Conservation (phyloP, 768 basidiomycete genomes). For the Lyophyllum semitale region DNA sequence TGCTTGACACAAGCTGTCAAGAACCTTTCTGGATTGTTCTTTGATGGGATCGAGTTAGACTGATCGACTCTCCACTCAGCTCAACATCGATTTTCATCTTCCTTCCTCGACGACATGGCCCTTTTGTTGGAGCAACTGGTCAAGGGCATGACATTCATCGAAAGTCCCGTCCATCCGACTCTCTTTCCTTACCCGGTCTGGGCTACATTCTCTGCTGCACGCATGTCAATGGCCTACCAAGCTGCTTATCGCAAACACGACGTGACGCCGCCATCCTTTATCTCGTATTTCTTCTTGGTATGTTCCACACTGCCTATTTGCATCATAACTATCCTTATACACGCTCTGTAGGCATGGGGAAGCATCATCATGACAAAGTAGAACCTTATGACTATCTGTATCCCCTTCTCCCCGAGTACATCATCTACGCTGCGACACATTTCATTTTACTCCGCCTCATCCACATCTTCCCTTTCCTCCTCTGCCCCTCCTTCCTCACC, state of each 20-base stretch:
- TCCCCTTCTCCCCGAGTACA: conserved; percentile 46
- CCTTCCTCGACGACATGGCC: not conserved
- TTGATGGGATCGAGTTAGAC: too few relatives aligned
- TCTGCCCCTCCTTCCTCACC: conserved; percentile 22
- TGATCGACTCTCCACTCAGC: too few relatives aligned
- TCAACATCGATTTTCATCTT: too few relatives aligned
- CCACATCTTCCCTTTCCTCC: conserved; percentile 28
- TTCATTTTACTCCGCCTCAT: conserved; percentile 43
- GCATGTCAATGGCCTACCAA: conserved; percentile 46
- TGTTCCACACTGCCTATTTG: conserved; percentile 4
- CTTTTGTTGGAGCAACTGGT: not conserved
- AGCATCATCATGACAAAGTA: conserved; percentile 43
- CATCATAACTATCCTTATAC: not conserved
- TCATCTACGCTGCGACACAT: conserved; percentile 51
- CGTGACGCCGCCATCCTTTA: conserved; percentile 46
- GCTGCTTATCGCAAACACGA: conserved; percentile 29
- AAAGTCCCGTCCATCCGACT: conserved; percentile 35
- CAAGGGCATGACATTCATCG: too few relatives aligned
- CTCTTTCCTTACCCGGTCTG: conserved; percentile 42
- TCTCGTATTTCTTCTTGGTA: conserved; percentile 49
- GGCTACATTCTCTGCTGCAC: conserved; percentile 42
- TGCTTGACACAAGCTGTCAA: too few relatives aligned
- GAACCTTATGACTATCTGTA: conserved; percentile 46
- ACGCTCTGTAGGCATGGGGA: conserved; percentile 50
- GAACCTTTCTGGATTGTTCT: too few relatives aligned